Base-by-base conservation (phyloP, 371 early-diverging fungal species). In the Nematocida homosporus region DNA sequence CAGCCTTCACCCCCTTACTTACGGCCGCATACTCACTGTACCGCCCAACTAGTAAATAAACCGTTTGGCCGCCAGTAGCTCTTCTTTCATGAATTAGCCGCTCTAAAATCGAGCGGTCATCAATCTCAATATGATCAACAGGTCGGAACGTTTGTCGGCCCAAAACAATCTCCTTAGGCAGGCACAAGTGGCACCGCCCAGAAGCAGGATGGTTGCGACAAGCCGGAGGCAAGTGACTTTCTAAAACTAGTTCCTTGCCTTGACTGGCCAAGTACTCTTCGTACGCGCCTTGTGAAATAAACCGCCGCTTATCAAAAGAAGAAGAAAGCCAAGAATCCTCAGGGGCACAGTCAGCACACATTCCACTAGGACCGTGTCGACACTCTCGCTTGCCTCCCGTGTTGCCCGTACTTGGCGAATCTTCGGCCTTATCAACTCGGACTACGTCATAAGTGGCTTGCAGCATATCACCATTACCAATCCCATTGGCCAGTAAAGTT, bases 121-220 rank as follows among this genome's bases (percentile, higher is more conserved):
- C 91, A 83, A 98, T 94, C 84, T 96, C 96, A 40, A 98, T 88
- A 82, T 97, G 95, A 81, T 98, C 99, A 1, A 96, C 93, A 88
- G 93, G 88, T 56, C 99, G 88, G 84, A 92, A 97, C 29, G 86
- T 82, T 89, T 93, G 81, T 48, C 66, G 53, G 1, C 42, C 69
- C 25, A 78, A 41, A 10, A 54, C 47, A 37, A 80, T 81, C 42
- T 53, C 76, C 37, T 72, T 85, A 27, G 68, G 69, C 79, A 59
- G 1, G 78, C 53, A 80, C 52, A 42, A 66, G 6, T 44, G 80
- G 65, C 81, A 83, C 29, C 44, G 25, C 65, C 48, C 65, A 56
- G 80, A 66, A 13, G 47, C 20, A 0, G 54, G 38, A 65, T 84
- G 84, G 1, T 78, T 75, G 1, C 23, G 18, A 57, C 79, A 79